phyloP scores from a whole-genome alignment of 1,284 basidiomycete genomes.

The Trichosporon sp. region DNA sequence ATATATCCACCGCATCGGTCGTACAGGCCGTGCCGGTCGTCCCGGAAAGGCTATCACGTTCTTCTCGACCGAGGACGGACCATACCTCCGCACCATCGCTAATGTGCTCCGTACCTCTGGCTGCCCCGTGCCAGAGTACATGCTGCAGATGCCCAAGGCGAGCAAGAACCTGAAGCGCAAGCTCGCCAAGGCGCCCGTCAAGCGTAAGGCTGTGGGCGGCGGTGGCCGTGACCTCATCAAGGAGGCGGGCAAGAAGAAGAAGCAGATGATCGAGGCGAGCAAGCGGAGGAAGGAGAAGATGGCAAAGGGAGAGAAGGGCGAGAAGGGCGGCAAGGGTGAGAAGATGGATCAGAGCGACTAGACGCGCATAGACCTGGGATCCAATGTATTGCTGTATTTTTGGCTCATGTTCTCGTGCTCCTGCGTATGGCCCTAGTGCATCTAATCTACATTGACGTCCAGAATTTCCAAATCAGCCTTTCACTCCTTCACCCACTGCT shows the following conservation, averaged over 20 bases:
- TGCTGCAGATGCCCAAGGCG: slow-evolving; percentile 75
- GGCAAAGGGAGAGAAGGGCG: slow-evolving; percentile 20
- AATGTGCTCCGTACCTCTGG: slow-evolving; percentile 90
- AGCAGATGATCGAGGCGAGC: slow-evolving; percentile 51
- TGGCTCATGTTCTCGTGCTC: background rate
- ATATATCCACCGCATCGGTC: slow-evolving; percentile 92
- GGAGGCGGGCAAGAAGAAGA: slow-evolving; percentile 65
- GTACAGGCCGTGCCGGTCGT: slow-evolving; percentile 87
- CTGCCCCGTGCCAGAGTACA: slow-evolving; percentile 84
- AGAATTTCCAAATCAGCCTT: background rate
- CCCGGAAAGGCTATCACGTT: slow-evolving; percentile 90
- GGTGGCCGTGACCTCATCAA: slow-evolving; percentile 64
- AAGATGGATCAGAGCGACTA: slow-evolving; percentile 4
- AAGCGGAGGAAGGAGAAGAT: slow-evolving; percentile 34
- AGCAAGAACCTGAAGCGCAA: slow-evolving; percentile 78
- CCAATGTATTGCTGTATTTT: background rate
- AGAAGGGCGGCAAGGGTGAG: background rate
- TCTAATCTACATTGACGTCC: background rate
- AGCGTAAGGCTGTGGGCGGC: slow-evolving; percentile 66
- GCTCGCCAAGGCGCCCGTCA: slow-evolving; percentile 68
- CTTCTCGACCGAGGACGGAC: slow-evolving; percentile 89
- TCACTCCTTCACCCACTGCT: slow-evolving; percentile 1
- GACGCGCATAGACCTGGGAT: background rate
- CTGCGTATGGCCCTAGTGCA: background rate
- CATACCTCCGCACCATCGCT: slow-evolving; percentile 89